These are phyloP conservation scores for Gossypium arboreum DNA, from an alignment of 345 rosid genomes.

Conservation along the genomic window DNA sequence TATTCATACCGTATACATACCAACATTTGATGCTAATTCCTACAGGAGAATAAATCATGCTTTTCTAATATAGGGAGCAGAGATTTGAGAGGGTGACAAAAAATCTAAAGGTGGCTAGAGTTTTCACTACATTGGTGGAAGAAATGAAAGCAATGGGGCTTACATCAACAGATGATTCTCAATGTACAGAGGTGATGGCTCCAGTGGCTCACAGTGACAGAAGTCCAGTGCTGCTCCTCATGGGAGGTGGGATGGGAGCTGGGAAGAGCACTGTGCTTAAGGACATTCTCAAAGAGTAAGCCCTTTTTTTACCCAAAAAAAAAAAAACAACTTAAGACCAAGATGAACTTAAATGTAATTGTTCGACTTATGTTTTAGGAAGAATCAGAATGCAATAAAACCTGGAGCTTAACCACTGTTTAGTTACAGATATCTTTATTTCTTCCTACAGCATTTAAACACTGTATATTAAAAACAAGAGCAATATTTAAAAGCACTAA, in stretches of 20 bases:
- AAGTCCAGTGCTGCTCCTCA: conserved; percentile 84
- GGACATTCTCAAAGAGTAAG: conserved; percentile 89
- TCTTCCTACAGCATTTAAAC: neutral
- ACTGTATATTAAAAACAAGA: neutral
- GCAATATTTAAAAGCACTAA: neutral
- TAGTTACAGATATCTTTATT: neutral
- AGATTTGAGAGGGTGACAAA: conserved; percentile 80
- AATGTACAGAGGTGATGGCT: conserved; percentile 80
- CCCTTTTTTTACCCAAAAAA: neutral
- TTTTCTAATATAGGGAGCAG: conserved; percentile 51
- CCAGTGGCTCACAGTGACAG: conserved; percentile 79
- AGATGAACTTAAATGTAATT: neutral
- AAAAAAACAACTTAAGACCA: neutral
- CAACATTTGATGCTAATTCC: no score
- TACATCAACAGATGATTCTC: conserved; percentile 47
- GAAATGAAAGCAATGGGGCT: conserved; percentile 86
- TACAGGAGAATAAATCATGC: neutral
- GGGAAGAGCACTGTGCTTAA: conserved; percentile 97
- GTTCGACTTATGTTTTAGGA: neutral
- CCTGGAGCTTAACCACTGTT: no score
- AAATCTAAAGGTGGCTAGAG: conserved; percentile 78
- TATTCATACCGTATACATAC: no score
- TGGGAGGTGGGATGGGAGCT: conserved; percentile 99
- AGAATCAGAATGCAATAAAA: neutral
- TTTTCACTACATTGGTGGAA: conserved; percentile 73